Base-by-base conservation (phyloP, 805 yeast species). In the Teunomyces stri region DNA sequence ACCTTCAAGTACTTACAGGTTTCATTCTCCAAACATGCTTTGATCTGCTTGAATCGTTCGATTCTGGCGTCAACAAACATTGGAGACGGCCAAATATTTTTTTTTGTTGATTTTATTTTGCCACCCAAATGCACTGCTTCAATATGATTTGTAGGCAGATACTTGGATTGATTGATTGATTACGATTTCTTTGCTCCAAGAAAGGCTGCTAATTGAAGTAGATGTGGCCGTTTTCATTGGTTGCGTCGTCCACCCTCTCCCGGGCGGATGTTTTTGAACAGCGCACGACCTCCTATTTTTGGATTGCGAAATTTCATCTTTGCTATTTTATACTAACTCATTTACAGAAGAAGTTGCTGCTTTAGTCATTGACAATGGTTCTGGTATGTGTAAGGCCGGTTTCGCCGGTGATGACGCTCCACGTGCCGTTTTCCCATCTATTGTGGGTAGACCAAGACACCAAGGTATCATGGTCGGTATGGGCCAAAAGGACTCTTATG, bases 331-430 rank as follows among this genome's bases (percentile, higher is more conserved):
- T 65, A 64, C 70, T 66, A 67, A 66, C 71, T 46, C 61, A 43
- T 44, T 51, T 51, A 46, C 55, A 65, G 78, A 72, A 71, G 76
- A 72, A 72, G 76, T 71, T 60, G 75, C 75, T 62, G 75, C 75
- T 64, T 74, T 81, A 75, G 98, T 92, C 80, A 92, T 92, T 79
- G 99, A 92, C 76, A 92, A 92, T 80, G 99, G 99, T 81, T 94
- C 99, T 71, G 99, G 99, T 84, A 94, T 94, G 98, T 94, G 99
- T 86, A 94, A 94, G 76, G 99, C 99, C 92, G 99, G 99, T 79
- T 94, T 91, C 74, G 98, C 99, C 84, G 99, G 99, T 82, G 98
- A 94, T 72, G 99, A 94, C 81, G 98, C 98, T 59, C 99, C 99
- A 72, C 88, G 97, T 77, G 98, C 99, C 68, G 99, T 94, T 64